Base-by-base conservation (phyloP, 1,139 yeast species). In the Saccharomyces hybrid region DNA sequence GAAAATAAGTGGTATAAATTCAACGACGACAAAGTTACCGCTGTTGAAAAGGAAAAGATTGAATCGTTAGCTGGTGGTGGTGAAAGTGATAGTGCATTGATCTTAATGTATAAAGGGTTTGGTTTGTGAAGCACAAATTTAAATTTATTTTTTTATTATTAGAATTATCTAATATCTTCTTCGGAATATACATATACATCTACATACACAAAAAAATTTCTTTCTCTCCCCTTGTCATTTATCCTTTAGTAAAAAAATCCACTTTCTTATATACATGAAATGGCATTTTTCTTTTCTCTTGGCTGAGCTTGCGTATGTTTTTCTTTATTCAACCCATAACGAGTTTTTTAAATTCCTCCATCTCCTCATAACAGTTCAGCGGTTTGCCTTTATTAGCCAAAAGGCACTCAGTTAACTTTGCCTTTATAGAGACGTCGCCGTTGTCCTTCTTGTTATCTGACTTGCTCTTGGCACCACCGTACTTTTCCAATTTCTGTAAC, bases 21-120 rank as follows among this genome's bases (percentile, higher is more conserved):
- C 73, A 90, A 93, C 69, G 99, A 93, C 70, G 96, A 91, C 71
- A 86, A 86, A 69, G 96, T 95, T n/a, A 75, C 83, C 8, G 74
- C 78, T 46, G 90, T 91, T 14, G 80, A 78, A 57, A 87, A 82
- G 67, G 95, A 89, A 53, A 88, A 82, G 68, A 82, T 93, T 59
- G 97, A 89, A 68, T 73, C 80, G 54, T 78, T 95, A 60, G 88
- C 97, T 7, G 99, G 99, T 50, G 99, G 99, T 53, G 97, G 99
- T 58, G 99, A 95, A 74, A 84, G 96, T 64, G 99, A 93, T 72
- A 84, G 95, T 65, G 99, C 99, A 1, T 80, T 93, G 72, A 84
- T 95, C 58, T 78, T 91, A 61, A 73, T 93, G 54, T 93, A 93
- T 76, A 86, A 85, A 67, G 95, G 89, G 3, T 80, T 84, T 63